These are phyloP conservation scores for Cryptococcus sp. DNA, from an alignment of 1,284 basidiomycete genomes.

Conservation along the genomic window DNA sequence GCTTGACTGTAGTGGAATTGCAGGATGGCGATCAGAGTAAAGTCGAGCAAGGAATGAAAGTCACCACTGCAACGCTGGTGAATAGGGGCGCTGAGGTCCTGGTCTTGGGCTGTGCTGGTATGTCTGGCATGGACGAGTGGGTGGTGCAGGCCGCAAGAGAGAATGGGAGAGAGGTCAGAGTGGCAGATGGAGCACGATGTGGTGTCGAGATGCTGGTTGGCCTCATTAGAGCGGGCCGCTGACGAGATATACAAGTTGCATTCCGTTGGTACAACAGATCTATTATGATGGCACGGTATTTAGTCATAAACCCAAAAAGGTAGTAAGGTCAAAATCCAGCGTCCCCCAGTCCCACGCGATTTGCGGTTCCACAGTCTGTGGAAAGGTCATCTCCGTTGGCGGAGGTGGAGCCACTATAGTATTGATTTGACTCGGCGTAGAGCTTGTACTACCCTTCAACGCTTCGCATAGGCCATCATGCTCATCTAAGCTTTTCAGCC, in stretches of 20 bases:
- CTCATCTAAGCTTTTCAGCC: constrained; percentile 16
- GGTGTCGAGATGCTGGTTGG: constrained; percentile 24
- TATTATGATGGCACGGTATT: not conserved
- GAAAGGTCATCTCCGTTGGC: not conserved
- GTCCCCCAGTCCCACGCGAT: constrained; percentile 19
- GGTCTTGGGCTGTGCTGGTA: constrained; percentile 28
- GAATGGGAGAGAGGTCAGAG: constrained; percentile 10
- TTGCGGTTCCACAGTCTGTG: constrained; percentile 14
- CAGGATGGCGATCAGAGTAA: constrained; percentile 25
- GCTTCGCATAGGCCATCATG: constrained; percentile 19
- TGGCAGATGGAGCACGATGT: constrained; percentile 24
- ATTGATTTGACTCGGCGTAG: constrained; percentile 10
- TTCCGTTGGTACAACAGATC: constrained; percentile 2
- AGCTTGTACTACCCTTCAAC: constrained; percentile 5
- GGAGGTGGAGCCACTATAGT: not conserved
- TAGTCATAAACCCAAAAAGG: constrained; percentile 2
- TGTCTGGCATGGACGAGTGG: constrained; percentile 33
- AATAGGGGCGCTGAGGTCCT: constrained; percentile 19
- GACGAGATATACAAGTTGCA: not conserved
- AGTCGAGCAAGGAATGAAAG: constrained; percentile 25
- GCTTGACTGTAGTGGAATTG: constrained; percentile 25
- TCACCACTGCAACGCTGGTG: constrained; percentile 21
- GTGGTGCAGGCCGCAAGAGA: constrained; percentile 15
- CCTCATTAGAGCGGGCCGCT: constrained; percentile 9
- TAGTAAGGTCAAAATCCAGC: constrained; percentile 8